These are phyloP conservation scores for Mycena olivaceomarginata DNA, from an alignment of 768 basidiomycete genomes.

Conservation along the genomic window DNA sequence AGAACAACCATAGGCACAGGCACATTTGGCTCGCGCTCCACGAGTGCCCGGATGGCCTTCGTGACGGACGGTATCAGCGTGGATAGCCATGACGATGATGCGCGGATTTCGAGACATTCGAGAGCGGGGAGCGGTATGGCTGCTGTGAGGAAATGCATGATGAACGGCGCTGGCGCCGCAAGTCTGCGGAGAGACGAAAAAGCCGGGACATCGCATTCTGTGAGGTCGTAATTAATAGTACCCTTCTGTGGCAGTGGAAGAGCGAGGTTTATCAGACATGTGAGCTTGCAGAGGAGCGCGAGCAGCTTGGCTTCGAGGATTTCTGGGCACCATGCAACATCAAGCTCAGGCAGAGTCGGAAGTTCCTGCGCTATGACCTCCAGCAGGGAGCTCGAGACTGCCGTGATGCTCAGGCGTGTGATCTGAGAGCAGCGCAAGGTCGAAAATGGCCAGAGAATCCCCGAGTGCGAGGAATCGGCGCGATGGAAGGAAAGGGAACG, in stretches of 20 bases:
- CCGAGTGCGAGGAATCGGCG: neutral
- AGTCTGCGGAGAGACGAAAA: neutral
- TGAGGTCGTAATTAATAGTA: neutral
- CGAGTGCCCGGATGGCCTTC: neutral
- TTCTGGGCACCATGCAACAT: neutral
- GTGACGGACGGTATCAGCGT: neutral
- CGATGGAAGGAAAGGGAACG: constrained; percentile 15
- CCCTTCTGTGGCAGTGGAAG: neutral
- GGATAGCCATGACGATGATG: neutral
- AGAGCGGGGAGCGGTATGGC: constrained; percentile 4
- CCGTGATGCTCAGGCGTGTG: neutral
- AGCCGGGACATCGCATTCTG: neutral
- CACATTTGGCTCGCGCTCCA: neutral
- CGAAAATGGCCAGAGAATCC: constrained; percentile 19
- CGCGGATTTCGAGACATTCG: constrained; percentile 7
- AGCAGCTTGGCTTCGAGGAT: constrained; percentile 1
- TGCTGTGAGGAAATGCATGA: constrained; percentile 1
- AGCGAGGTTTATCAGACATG: neutral
- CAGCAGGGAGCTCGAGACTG: neutral
- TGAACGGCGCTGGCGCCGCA: neutral
- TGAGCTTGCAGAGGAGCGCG: constrained; percentile 2
- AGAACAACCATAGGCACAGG: neutral
- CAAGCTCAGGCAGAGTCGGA: constrained; percentile 5
- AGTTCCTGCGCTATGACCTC: constrained; percentile 1
- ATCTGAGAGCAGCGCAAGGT: constrained; percentile 9